Evolutionary conservation across 75 land plant genomes (phyloP), one percentile per base, ranked within the genome.

Genomic region (Pinus tabuliformis): DNA sequence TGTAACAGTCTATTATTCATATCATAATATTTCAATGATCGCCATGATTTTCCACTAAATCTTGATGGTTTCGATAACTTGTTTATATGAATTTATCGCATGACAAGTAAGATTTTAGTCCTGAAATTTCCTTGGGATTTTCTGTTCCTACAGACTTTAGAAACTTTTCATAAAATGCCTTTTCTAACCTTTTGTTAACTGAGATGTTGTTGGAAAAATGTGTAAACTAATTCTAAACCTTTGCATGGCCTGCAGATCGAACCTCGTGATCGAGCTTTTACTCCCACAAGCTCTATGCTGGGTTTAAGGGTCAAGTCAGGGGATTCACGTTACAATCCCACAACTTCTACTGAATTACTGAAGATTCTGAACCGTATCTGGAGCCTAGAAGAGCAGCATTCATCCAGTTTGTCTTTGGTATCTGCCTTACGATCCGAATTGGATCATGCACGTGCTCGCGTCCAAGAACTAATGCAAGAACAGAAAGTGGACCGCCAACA

Each of bases 271-370:
- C 82, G 80, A 62, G 73, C 58, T 22, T 79, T 56, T 18, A 77
- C 86, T 68, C 81, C 88, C n/a, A 72, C 72, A 54, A 79, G 79
- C 59, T 86, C 92, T 14, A 45, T 73, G n/a, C 33, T 62, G 36
- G 83, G 82, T 30, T 77, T 39, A 5, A 85, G 66, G 64, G 76
- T 26, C 57, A 81, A 73, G 70, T 72, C 86, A 56, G 87, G 82
- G 73, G 86, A 89, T 64, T 75, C 86, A 3, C 71, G 75, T 49
- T 75, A 78, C 36, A 54, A 77, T 72, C 78, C 84, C n/a, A 70
- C 76, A 3, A 82, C 92, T 15, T 87, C 94, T 2, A 82, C 78
- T 68, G 94, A 92, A 78, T 83, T 94, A 8, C 56, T 94, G 64
- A 92, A 89, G 73, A 81, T 87, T 22, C 62, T 94, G 62, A 81